Evolutionary conservation across 2,329 filamentous ascomycete species (phyloP).

Genomic region (Leptographium wingfieldii): DNA sequence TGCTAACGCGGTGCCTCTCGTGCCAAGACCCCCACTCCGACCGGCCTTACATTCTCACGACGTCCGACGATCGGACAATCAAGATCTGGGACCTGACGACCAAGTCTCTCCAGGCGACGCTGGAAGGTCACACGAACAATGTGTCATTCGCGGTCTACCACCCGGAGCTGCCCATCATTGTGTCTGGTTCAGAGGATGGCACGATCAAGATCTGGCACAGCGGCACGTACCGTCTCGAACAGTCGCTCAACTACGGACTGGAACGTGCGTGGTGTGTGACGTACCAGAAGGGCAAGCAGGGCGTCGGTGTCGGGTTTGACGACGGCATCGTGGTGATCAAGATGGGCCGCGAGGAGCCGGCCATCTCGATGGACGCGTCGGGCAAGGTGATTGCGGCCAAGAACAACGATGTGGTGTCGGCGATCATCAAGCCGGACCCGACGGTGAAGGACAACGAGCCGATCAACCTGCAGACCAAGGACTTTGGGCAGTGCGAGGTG

Average conservation of each 20-base stretch:
- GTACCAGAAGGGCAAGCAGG: conserved; percentile 89
- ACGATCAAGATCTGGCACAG: conserved; percentile 98
- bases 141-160: conserved; percentile 98
- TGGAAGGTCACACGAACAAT: conserved; percentile 95
- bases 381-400: conserved; percentile 95
- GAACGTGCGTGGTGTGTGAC: conserved; percentile 97
- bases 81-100: conserved; percentile 99
- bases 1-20: too few relatives aligned
- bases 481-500: conserved; percentile 89
- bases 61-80: conserved; percentile 89
- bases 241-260: conserved; percentile 88
- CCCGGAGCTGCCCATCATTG: conserved; percentile 90
- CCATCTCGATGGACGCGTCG: conserved; percentile 91
- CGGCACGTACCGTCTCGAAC: conserved; percentile 91
- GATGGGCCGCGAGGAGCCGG: conserved; percentile 92
- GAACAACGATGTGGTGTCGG: conserved; percentile 88
- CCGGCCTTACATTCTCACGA: conserved; percentile 83
- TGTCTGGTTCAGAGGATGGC: conserved; percentile 94
- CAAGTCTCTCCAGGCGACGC: conserved; percentile 88
- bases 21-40: conserved; percentile 47
- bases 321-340: conserved; percentile 97
- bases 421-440: conserved; percentile 87
- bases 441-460: conserved; percentile 78
- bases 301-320: conserved; percentile 90
- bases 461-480: conserved; percentile 79